Conservation (phyloP, 1,284 basidiomycete species). For the Trichosporon coremiiforme region DNA sequence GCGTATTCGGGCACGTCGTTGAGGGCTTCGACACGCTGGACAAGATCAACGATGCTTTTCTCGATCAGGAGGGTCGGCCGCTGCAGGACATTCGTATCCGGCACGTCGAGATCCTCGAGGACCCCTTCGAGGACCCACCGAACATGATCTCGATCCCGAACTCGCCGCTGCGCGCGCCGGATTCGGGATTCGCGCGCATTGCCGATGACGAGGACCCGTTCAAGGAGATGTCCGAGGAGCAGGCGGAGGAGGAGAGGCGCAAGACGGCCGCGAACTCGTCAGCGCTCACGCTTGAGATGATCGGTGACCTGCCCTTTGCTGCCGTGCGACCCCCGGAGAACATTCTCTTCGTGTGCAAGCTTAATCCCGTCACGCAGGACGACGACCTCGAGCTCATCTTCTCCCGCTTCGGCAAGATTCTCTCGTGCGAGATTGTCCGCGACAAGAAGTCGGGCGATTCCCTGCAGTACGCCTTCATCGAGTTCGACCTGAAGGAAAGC, state of each 20-base stretch:
- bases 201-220: slow-evolving; percentile 87
- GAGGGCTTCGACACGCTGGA: slow-evolving; percentile 91
- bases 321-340: slow-evolving; percentile 98
- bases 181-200: slow-evolving; percentile 70
- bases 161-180: slow-evolving; percentile 76
- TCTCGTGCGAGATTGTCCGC: slow-evolving; percentile 95
- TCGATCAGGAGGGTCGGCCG: slow-evolving; percentile 84
- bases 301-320: slow-evolving; percentile 96
- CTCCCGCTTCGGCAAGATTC: slow-evolving; percentile 88
- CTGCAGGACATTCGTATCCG: slow-evolving; percentile 91
- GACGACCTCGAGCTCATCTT: slow-evolving; percentile 98
- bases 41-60: slow-evolving; percentile 87
- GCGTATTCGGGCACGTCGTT: slow-evolving; percentile 91
- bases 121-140: slow-evolving; percentile 87
- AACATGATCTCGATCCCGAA: slow-evolving; percentile 66
- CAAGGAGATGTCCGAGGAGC: slow-evolving; percentile 66
- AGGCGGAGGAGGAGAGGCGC: slow-evolving; percentile 76
- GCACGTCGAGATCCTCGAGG: slow-evolving; percentile 90
- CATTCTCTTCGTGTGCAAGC: slow-evolving; percentile 97
- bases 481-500: slow-evolving; percentile 89
- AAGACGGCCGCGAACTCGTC: slow-evolving; percentile 86
- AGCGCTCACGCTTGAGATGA: slow-evolving; percentile 97
- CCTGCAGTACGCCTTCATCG: slow-evolving; percentile 97
- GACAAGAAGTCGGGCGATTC: slow-evolving; percentile 96
- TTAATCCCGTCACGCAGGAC: slow-evolving; percentile 91